Percentiles rank a stretch among this genome's conserved stretches.
phyloP scores from a whole-genome alignment of 441 rosid genomes.

The Pelargonium fulgidum region DNA sequence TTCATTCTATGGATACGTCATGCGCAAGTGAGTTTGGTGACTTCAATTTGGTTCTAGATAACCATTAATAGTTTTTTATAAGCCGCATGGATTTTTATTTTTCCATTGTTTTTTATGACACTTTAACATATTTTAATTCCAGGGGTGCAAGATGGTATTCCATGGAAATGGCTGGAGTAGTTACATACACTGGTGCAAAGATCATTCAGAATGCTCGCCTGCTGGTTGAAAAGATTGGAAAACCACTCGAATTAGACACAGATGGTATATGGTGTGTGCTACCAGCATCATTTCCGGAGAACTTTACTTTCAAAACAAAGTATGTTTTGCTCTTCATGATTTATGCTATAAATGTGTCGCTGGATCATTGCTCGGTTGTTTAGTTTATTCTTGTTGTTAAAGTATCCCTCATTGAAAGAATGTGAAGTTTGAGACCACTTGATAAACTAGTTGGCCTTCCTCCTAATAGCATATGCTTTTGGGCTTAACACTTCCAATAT shows the following conservation, averaged over 20 bases:
- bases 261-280: conserved; percentile 99
- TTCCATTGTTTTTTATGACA: conserved; percentile 22
- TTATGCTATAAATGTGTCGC: conserved; percentile 11
- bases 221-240: conserved; percentile 95
- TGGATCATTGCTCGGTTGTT: neutral
- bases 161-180: conserved; percentile 99
- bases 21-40: conserved; percentile 82
- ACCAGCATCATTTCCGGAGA: conserved; percentile 97
- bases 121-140: conserved; percentile 25
- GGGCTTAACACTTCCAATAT: neutral
- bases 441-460: too few relatives aligned
- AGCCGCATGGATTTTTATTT: conserved; percentile 14
- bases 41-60: conserved; percentile 19
- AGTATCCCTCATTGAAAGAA: too few relatives aligned
- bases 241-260: conserved; percentile 97
- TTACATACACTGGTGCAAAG: conserved; percentile 98
- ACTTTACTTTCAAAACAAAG: conserved; percentile 86
- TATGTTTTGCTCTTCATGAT: conserved; percentile 37
- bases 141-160: conserved; percentile 99
- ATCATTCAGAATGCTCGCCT: conserved; percentile 94
- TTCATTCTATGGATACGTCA: conserved; percentile 99
- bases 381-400: neutral
- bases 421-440: too few relatives aligned
- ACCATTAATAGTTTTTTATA: conserved; percentile 14
- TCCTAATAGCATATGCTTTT: too few relatives aligned